phyloP scores from a whole-genome alignment of 2,329 filamentous ascomycete genomes.

The Atkinsonella hypoxylon region DNA sequence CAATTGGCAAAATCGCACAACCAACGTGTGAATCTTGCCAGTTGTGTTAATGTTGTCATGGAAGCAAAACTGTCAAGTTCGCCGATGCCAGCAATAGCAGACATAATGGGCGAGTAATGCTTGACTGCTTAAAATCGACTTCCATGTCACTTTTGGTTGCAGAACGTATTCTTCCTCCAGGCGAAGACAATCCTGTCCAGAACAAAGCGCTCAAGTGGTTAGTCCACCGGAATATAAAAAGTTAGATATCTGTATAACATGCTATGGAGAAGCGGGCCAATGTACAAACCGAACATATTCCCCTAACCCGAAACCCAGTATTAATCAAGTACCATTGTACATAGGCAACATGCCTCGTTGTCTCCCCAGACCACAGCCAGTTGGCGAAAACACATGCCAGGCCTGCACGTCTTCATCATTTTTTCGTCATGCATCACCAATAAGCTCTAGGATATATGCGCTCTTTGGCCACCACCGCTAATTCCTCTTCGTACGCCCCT shows the following conservation, averaged over 20 bases:
- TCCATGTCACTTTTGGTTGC: not conserved
- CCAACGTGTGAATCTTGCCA: no score
- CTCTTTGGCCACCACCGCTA: constrained; percentile 5
- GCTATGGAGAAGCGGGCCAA: constrained; percentile 13
- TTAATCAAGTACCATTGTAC: constrained; percentile 32
- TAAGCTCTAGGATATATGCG: constrained; percentile 10
- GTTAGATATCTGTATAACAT: constrained; percentile 10
- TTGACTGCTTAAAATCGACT: not conserved
- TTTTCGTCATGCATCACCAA: constrained; percentile 4
- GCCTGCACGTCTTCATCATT: not conserved
- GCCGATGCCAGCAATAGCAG: no score
- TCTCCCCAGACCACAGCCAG: constrained; percentile 9
- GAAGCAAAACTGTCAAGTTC: no score
- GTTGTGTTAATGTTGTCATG: no score
- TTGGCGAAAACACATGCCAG: not conserved
- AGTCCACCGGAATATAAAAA: not conserved
- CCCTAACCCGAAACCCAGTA: constrained; percentile 22
- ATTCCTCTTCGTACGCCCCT: not conserved
- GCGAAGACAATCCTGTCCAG: not conserved
- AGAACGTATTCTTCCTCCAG: not conserved
- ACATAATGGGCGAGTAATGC: not conserved
- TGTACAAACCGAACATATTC: constrained; percentile 18
- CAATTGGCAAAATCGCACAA: no score
- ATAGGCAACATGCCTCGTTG: constrained; percentile 21
- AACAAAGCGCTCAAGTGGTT: not conserved